Base-by-base conservation (phyloP, 768 basidiomycete genomes). In the Hygrophorus pudorinus region DNA sequence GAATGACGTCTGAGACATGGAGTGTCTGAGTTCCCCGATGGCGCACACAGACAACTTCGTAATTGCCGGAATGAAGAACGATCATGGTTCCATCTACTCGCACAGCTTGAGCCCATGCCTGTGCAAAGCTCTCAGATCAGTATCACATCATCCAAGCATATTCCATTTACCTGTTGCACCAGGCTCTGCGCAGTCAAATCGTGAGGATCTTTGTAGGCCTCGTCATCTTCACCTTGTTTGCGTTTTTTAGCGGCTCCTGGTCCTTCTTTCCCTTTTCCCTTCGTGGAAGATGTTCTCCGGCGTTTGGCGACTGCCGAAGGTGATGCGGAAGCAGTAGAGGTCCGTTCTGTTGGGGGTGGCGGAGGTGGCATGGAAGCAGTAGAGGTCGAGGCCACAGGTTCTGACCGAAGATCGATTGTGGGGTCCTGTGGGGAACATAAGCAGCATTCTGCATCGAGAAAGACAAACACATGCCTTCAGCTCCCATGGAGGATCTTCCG, bases 401-500 rank as follows among this genome's bases (percentile, higher is more conserved):
- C 28, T 34, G 21, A 18, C 16, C 31, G 40, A 14, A 13, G 10
- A 27, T 14, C 7, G n/a, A 27, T n/a, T 13, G 21, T 27, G 7
- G 12, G 10, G 31, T 32, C 32, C 24, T 49, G 16, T 36, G 38
- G 10, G 21, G 20, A 32, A 31, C 41, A 36, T 31, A 34, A 39
- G 12, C 20, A 12, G 30, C 2, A 45, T 39, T 12, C 29, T 21
- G 17, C 20, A 20, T 12, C 28, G 27, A 28, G 34, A n/a, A n/a
- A n/a, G n/a, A n/a, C n/a, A n/a, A n/a, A n/a, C n/a, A n/a, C 44
- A 18, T 47, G 42, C 52, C 48, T 17, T 32, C 24, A 50, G 20
- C 41, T 35, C 27, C 53, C 51, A 51, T 29, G 36, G 49, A 31
- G 54, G 45, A 39, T 12, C 20, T 30, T 44, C 29, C 29, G 49